A percentile compares a stretch with the other conserved stretches of the same genome.
phyloP scores from a whole-genome alignment of 2,329 filamentous ascomycete genomes.

The Exophiala bonariae region DNA sequence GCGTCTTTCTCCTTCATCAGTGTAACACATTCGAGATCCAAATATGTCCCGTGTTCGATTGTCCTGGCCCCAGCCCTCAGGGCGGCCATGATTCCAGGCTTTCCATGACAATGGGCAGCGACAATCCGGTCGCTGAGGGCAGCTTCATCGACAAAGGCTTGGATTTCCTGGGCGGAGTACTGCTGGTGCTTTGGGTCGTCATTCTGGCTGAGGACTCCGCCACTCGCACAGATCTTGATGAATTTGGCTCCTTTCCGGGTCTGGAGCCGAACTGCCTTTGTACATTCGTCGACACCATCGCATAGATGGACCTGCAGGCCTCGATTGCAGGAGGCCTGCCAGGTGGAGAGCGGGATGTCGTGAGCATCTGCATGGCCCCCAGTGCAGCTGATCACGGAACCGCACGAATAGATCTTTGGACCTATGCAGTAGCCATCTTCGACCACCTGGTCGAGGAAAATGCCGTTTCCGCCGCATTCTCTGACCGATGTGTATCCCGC shows the following conservation, averaged over 20 bases:
- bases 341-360: slow-evolving; percentile 49
- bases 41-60: slow-evolving; percentile 50
- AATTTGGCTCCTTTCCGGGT: slow-evolving; percentile 48
- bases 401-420: slow-evolving; percentile 50
- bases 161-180: slow-evolving; percentile 46
- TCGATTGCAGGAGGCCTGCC: slow-evolving; percentile 45
- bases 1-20: slow-evolving; percentile 48
- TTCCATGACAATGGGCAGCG: slow-evolving; percentile 47
- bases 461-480: slow-evolving; percentile 48
- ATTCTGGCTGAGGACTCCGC: slow-evolving; percentile 42
- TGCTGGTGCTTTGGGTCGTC: slow-evolving; percentile 45
- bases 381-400: slow-evolving; percentile 45
- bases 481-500: slow-evolving; percentile 53
- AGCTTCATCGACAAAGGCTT: slow-evolving; percentile 46
- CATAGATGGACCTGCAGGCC: slow-evolving; percentile 39
- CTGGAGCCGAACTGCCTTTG: slow-evolving; percentile 42
- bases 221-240: slow-evolving; percentile 49
- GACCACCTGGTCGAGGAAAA: slow-evolving; percentile 44
- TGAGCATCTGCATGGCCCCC: slow-evolving; percentile 48
- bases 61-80: slow-evolving; percentile 44
- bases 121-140: slow-evolving; percentile 39
- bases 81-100: slow-evolving; percentile 47
- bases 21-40: slow-evolving; percentile 46
- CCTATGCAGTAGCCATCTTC: slow-evolving; percentile 46
- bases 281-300: slow-evolving; percentile 49